These are phyloP conservation scores for Skeletonema tropicum DNA, from an alignment of 108 stramenopile species.

Conservation along the genomic window DNA sequence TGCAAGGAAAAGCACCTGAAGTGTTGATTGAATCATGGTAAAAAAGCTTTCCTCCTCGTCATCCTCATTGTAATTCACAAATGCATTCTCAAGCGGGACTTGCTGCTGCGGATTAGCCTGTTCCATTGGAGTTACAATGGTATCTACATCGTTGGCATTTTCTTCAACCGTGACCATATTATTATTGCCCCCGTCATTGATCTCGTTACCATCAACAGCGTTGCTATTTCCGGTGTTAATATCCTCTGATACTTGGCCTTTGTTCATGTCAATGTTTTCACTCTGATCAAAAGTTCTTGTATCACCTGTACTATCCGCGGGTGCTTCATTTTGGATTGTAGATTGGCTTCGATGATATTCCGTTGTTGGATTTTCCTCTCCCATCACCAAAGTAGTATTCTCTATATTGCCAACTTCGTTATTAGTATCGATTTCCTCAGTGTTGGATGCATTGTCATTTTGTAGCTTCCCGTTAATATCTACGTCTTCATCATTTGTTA, in stretches of 20 bases:
- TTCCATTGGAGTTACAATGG: not conserved
- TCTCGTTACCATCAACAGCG: slow-evolving; percentile 8
- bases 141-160: not conserved
- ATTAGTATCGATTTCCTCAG: not conserved
- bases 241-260: not conserved
- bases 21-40: slow-evolving; percentile 34
- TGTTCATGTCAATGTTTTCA: not conserved
- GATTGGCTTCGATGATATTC: slow-evolving; percentile 41
- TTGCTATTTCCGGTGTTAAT: not conserved
- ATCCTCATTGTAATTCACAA: slow-evolving; percentile 15
- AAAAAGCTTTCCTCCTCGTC: slow-evolving; percentile 34
- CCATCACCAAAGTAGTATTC: not conserved
- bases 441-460: not conserved
- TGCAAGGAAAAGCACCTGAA: slow-evolving; percentile 36
- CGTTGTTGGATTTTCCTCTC: not conserved
- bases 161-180: slow-evolving; percentile 9
- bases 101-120: slow-evolving; percentile 5
- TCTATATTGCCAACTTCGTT: not conserved
- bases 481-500: not conserved
- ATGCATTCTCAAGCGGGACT: not conserved
- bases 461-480: not conserved
- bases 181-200: slow-evolving; percentile 3
- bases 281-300: not conserved
- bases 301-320: not conserved
- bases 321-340: slow-evolving; percentile 7